Evolutionary conservation across 257 asterid genomes (phyloP).

Genomic region (Salvia hispanica): DNA sequence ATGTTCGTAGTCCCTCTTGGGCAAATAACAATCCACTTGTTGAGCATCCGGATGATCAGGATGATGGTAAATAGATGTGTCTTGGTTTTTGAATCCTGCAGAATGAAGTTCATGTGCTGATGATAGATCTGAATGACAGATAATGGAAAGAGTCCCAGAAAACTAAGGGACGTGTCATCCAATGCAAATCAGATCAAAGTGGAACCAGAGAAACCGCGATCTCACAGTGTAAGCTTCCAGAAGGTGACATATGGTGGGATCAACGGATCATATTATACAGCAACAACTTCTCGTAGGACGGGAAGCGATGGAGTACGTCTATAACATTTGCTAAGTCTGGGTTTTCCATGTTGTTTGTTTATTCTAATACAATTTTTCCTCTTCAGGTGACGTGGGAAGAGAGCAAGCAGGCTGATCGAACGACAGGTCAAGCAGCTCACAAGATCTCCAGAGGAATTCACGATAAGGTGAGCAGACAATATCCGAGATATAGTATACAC

Average conservation of each 20-base stretch:
- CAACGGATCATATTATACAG: conserved; percentile 66
- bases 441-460: conserved; percentile 80
- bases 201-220: conserved; percentile 31
- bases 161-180: conserved; percentile 27
- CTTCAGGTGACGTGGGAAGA: conserved; percentile 70
- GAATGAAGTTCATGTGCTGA: background rate
- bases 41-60: conserved; percentile 83
- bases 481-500: background rate
- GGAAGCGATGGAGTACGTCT: conserved; percentile 72
- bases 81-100: background rate
- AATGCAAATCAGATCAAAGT: conserved; percentile 27
- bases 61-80: conserved; percentile 43
- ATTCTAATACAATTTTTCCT: background rate
- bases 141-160: conserved; percentile 31
- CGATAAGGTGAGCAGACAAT: conserved; percentile 54
- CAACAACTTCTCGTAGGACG: conserved; percentile 53
- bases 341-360: background rate
- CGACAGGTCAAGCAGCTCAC: conserved; percentile 83
- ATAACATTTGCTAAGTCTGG: background rate
- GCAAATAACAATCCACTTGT: conserved; percentile 56
- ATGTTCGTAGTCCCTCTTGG: conserved; percentile 27
- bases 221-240: conserved; percentile 53
- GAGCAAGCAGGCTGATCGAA: conserved; percentile 71
- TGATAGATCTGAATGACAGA: conserved; percentile 34
- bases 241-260: conserved; percentile 83